A percentile compares a stretch with the other conserved stretches of the same genome.
Evolutionary conservation across 495 filamentous ascomycete genomes (phyloP).

Genomic region (Aspergillus biplanus): DNA sequence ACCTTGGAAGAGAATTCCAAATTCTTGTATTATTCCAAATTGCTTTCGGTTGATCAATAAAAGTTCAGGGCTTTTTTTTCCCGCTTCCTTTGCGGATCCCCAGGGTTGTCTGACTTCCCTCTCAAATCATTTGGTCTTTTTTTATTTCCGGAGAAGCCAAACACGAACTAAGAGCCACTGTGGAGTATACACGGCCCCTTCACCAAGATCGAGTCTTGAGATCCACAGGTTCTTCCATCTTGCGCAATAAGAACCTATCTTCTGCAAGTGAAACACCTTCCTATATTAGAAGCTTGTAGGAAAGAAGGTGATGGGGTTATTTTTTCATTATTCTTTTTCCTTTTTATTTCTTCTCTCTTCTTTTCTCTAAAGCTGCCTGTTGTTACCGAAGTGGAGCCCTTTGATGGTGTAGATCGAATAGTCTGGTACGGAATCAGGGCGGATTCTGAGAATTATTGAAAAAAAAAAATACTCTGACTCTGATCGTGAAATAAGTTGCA

Average conservation of each 20-base stretch:
- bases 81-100: not conserved
- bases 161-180: not conserved
- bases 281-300: no score
- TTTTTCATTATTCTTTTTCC: no score
- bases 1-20: conserved; percentile 6
- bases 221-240: not conserved
- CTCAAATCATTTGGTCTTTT: not conserved
- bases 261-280: not conserved
- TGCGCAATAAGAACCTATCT: not conserved
- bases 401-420: no score
- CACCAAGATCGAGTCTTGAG: not conserved
- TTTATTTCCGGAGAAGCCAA: not conserved
- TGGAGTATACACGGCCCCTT: not conserved
- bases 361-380: no score
- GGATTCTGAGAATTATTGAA: no score
- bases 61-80: not conserved
- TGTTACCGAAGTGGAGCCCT: no score
- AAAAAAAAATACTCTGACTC: no score
- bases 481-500: no score
- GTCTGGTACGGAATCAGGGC: no score
- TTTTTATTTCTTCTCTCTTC: no score
- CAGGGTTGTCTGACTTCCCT: not conserved
- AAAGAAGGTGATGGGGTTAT: no score
- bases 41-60: not conserved
- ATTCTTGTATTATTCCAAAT: conserved; percentile 8